Base-by-base conservation (phyloP, 495 filamentous ascomycete species). In the Hypoxylon perforatum region DNA sequence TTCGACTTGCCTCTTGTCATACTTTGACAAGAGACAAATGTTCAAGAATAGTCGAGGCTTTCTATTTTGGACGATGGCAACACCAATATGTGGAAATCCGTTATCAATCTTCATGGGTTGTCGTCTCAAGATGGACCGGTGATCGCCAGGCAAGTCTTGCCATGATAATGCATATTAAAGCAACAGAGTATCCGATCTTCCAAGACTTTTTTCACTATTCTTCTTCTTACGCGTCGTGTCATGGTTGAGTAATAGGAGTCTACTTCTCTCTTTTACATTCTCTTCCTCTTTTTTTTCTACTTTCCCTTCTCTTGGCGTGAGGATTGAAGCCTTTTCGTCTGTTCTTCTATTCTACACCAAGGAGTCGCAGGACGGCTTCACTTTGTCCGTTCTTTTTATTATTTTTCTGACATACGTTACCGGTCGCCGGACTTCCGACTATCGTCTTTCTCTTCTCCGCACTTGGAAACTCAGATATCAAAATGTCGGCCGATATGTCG, bases 131-230 rank as follows among this genome's bases (percentile, higher is more conserved):
- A 41, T 23, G 61, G 33, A 19, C 47, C 61, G 42, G 53, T 21
- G 67, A 70, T 70, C 67, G 51, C 19, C 67, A 14, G 50, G 30
- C 51, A 57, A 38, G 21, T 55, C 54, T 55, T 66, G 48, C 49
- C 67, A 58, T 61, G 46, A 33, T 36, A 61, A 69, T 64, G 61
- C 56, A 55, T 70, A 70, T 70, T 70, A 66, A 65, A 70, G 62
- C 57, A 54, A 47, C 57, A 54, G 41, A 53, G 12, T 25, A 47
- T 52, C 62, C n/a, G 47, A 66, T 62, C 67, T 66, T 66, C 62
- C 61, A 76, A 76, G 76, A 74, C 68, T 63, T 76, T 75, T 48
- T 66, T 73, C 63, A 50, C 65, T 52, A 58, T 54, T 30, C 61
- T 63, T 54, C 35, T 63, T 63, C 38, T 45, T 61, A 58, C 54